phyloP scores from a whole-genome alignment of 1,139 yeast genomes.

The Yamadazyma taylorii region DNA sequence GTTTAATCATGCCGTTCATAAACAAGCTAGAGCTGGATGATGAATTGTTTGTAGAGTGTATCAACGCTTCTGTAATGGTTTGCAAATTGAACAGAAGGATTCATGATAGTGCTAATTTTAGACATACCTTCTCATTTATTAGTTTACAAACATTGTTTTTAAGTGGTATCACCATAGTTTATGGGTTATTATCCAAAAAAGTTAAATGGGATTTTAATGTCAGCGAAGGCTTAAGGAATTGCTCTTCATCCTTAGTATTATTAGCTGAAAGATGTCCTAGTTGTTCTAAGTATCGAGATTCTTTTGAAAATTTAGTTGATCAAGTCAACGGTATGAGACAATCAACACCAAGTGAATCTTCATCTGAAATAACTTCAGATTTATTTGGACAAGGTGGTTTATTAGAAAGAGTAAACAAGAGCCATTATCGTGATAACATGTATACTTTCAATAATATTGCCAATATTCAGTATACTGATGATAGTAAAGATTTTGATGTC shows the following conservation, averaged over 20 bases:
- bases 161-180: slow-evolving; percentile 13
- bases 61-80: slow-evolving; percentile 11
- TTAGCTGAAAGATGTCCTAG: slow-evolving; percentile 10
- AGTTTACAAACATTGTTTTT: slow-evolving; percentile 12
- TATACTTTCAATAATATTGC: slow-evolving; percentile 7
- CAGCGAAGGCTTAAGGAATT: slow-evolving; percentile 13
- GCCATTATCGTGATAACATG: slow-evolving; percentile 9
- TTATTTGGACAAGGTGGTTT: slow-evolving; percentile 9
- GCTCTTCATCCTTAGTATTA: slow-evolving; percentile 10
- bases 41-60: slow-evolving; percentile 11
- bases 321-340: slow-evolving; percentile 2
- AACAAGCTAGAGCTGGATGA: slow-evolving; percentile 9
- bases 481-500: slow-evolving; percentile 1
- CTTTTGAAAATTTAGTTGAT: slow-evolving; percentile 10
- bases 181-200: slow-evolving; percentile 10
- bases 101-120: slow-evolving; percentile 8
- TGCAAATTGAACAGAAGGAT: slow-evolving; percentile 11
- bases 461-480: neutral
- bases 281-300: slow-evolving; percentile 6
- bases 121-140: slow-evolving; percentile 9
- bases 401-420: slow-evolving; percentile 2
- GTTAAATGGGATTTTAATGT: slow-evolving; percentile 8
- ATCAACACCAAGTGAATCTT: neutral
- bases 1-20: slow-evolving; percentile 10
- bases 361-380: slow-evolving; percentile 1